A percentile compares a stretch with the other conserved stretches of the same genome.
phyloP scores from a whole-genome alignment of 2,329 filamentous ascomycete species.

The Fusarium sp. region DNA sequence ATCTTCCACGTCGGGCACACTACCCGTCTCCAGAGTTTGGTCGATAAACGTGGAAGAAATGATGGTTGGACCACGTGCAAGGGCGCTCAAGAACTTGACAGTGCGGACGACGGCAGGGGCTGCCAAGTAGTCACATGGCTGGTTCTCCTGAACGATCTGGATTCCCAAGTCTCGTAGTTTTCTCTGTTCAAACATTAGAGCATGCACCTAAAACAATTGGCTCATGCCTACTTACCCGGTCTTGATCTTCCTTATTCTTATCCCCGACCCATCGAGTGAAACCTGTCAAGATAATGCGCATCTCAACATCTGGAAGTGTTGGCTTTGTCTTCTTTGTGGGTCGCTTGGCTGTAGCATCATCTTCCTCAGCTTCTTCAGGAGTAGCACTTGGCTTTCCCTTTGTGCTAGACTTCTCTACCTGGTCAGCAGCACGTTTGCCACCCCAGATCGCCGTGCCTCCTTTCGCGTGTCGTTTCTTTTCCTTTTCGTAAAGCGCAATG shows the following conservation, averaged over 20 bases:
- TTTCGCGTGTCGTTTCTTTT: constrained; percentile 79
- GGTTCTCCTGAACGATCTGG: constrained; percentile 80
- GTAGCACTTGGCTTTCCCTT: constrained; percentile 61
- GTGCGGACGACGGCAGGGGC: constrained; percentile 90
- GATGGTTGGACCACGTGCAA: constrained; percentile 84
- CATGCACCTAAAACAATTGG: constrained; percentile 10
- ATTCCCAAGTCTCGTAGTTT: constrained; percentile 88
- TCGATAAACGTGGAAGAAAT: constrained; percentile 85
- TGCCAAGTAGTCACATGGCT: constrained; percentile 85
- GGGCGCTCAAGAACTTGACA: constrained; percentile 89
- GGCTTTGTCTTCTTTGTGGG: constrained; percentile 74
- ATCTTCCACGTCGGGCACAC: constrained; percentile 73
- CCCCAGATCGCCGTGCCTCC: constrained; percentile 67
- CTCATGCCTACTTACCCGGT: constrained; percentile 73
- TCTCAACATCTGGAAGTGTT: constrained; percentile 71
- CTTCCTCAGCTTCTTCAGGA: constrained; percentile 62
- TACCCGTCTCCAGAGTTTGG: constrained; percentile 76
- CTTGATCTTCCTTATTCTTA: constrained; percentile 79
- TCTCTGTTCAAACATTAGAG: constrained; percentile 64
- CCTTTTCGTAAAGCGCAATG: constrained; percentile 91
- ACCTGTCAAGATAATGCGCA: constrained; percentile 85
- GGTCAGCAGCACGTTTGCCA: constrained; percentile 72
- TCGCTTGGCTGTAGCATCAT: constrained; percentile 62
- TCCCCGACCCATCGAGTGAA: constrained; percentile 86
- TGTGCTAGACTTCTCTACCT: constrained; percentile 66